phyloP scores from a whole-genome alignment of 1,284 basidiomycete species.

The Leccinum colubrinum region DNA sequence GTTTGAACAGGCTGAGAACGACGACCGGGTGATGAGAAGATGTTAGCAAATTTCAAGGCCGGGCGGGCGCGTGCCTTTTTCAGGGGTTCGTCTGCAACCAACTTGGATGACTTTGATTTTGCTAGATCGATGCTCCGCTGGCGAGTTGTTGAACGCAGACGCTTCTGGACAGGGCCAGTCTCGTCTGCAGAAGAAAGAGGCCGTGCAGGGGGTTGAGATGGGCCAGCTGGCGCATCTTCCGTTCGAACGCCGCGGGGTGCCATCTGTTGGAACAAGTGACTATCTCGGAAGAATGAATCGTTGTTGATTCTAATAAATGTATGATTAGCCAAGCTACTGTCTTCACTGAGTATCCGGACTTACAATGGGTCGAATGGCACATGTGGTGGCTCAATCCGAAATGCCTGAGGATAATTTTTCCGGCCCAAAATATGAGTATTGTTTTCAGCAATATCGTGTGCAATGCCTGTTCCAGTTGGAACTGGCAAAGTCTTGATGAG shows the following conservation, averaged over 20 bases:
- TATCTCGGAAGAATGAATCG: conserved; percentile 62
- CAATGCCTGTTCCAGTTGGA: conserved; percentile 58
- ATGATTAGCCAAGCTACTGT: conserved; percentile 6
- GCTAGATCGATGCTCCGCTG: conserved; percentile 46
- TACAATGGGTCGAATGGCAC: conserved; percentile 65
- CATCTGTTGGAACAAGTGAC: conserved; percentile 54
- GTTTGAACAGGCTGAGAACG: conserved; percentile 66
- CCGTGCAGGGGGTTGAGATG: conserved; percentile 49
- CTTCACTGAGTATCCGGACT: conserved; percentile 23
- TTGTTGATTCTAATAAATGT: conserved; percentile 45
- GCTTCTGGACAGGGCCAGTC: conserved; percentile 72
- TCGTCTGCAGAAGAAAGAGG: conserved; percentile 80
- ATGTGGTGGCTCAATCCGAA: conserved; percentile 50
- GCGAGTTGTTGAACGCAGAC: conserved; percentile 60
- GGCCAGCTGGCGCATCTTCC: conserved; percentile 36
- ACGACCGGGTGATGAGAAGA: conserved; percentile 77
- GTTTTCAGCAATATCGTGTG: conserved; percentile 60
- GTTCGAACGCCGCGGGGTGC: conserved; percentile 35
- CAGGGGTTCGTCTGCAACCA: conserved; percentile 59
- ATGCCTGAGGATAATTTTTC: conserved; percentile 50
- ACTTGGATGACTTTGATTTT: conserved; percentile 53
- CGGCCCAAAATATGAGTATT: conserved; percentile 54
- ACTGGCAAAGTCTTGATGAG: conserved; percentile 37
- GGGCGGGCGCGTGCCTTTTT: conserved; percentile 85
- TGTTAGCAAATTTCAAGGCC: conserved; percentile 75